Evolutionary conservation across 1,284 basidiomycete species (phyloP), one percentile per base, ranked within the genome.

Genomic region (Ceratobasidium sp.): DNA sequence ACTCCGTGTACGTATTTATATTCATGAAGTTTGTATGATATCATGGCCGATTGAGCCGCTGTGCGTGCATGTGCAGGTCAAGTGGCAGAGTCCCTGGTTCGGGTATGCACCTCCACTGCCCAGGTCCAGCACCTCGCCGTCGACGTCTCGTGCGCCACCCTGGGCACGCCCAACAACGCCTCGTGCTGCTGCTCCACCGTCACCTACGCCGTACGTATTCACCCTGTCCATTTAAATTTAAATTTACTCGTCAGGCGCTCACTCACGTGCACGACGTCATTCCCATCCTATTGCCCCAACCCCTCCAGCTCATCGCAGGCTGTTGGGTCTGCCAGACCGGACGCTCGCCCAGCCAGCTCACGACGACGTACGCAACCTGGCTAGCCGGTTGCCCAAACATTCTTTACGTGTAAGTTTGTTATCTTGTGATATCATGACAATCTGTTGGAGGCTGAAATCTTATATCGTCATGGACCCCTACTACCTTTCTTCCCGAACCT

Each of bases 251-350:
- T 59, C 26, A 23, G 28, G 28, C 4, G 28, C 12, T 2, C 5
- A 40, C 61, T 64, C 38, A 64, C 17, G 61, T 44, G 61, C 61
- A 44, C 17, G 1, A 64, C 61, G 61, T 64, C 61, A 64, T 44
- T 20, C 12, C 61, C 2, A 4, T 28, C 56, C 56, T n/a, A n/a
- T n/a, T n/a, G n/a, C 26, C n/a, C 7, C 23, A 5, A 5, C n/a
- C 38, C 42, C 20, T 64, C 33, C 44, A 73, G 69, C 69, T 73
- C 7, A 57, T 33, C 15, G 54, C 70, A 15, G 70, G 33, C 9
- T 73, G 70, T 50, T 59, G 56, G 38, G 70, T 73, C 20, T 73
- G 70, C 57, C 70, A 73, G 56, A 73, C 70, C 23, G 33, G 52
- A 40, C 46, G 48, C 12, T 44, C 38, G n/a, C 20, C 38, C 17